A percentile compares a stretch with the other conserved stretches of the same genome.
phyloP scores from a whole-genome alignment of 2,329 filamentous ascomycete genomes.

The Penicillium sclerotigenum region DNA sequence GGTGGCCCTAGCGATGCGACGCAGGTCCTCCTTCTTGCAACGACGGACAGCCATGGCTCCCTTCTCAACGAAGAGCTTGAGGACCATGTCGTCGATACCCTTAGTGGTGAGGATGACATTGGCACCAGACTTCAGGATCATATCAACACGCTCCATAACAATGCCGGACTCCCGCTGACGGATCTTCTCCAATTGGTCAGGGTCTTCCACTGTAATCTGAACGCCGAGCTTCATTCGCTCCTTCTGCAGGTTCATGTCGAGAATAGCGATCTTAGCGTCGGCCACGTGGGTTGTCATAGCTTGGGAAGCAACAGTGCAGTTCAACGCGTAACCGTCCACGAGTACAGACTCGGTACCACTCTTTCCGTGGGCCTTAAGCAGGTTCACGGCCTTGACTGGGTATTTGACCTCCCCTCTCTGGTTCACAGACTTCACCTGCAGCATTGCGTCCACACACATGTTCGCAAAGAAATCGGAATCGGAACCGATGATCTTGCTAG shows the following conservation, averaged over 20 bases:
- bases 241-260: constrained; percentile 99
- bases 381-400: constrained; percentile 97
- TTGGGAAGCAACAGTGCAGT: constrained; percentile 97
- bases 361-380: constrained; percentile 97
- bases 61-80: constrained; percentile 92
- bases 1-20: constrained; percentile 92
- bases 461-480: constrained; percentile 96
- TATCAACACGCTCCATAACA: constrained; percentile 87
- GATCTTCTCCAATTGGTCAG: constrained; percentile 95
- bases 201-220: constrained; percentile 96
- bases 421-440: constrained; percentile 89
- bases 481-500: constrained; percentile 94
- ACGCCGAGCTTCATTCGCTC: constrained; percentile 99
- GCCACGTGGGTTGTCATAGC: constrained; percentile 91
- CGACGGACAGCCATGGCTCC: constrained; percentile 93
- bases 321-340: constrained; percentile 94
- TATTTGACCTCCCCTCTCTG: constrained; percentile 90
- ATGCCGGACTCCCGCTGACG: constrained; percentile 88
- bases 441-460: constrained; percentile 96
- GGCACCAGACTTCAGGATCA: constrained; percentile 95
- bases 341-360: constrained; percentile 81
- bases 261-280: constrained; percentile 92
- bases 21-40: constrained; percentile 97
- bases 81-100: constrained; percentile 91
- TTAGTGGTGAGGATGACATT: constrained; percentile 97